phyloP scores from a whole-genome alignment of 106 monocot species.

The Ottelia alismoides region DNA sequence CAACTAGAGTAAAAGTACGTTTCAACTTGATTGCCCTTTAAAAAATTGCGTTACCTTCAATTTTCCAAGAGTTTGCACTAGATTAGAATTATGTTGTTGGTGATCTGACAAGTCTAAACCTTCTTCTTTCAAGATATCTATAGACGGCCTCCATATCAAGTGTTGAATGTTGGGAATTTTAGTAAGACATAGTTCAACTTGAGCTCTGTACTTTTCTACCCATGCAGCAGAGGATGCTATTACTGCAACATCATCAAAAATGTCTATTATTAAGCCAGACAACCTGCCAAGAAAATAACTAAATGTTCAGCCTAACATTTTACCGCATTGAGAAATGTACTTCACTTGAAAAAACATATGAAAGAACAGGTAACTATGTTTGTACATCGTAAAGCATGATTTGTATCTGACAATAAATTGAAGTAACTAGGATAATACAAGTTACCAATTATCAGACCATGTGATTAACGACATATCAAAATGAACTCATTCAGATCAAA shows the following conservation, averaged over 20 bases:
- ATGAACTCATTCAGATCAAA: no score
- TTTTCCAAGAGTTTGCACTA: conserved; percentile 17
- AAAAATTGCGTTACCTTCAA: no score
- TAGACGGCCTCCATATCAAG: conserved; percentile 87
- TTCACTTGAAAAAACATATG: no score
- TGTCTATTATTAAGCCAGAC: conserved; percentile 84
- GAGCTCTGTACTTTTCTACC: conserved; percentile 86
- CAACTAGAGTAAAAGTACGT: no score
- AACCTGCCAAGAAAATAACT: conserved; percentile 31
- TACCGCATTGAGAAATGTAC: not conserved
- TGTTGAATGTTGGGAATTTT: conserved; percentile 32
- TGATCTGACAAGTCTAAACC: conserved; percentile 52
- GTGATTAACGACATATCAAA: no score
- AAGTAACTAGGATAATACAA: no score
- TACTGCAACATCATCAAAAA: conserved; percentile 80
- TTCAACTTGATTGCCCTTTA: no score
- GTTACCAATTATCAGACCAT: no score
- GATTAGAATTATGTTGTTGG: conserved; percentile 12
- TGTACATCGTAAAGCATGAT: no score
- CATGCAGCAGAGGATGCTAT: conserved; percentile 98
- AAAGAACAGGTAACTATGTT: no score
- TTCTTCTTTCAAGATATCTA: conserved; percentile 93
- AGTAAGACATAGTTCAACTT: conserved; percentile 46
- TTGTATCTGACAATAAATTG: no score
- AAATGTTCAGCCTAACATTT: not conserved